These are phyloP conservation scores for Citrullus colocynthis DNA, from an alignment of 306 rosid genomes.

Conservation along the genomic window DNA sequence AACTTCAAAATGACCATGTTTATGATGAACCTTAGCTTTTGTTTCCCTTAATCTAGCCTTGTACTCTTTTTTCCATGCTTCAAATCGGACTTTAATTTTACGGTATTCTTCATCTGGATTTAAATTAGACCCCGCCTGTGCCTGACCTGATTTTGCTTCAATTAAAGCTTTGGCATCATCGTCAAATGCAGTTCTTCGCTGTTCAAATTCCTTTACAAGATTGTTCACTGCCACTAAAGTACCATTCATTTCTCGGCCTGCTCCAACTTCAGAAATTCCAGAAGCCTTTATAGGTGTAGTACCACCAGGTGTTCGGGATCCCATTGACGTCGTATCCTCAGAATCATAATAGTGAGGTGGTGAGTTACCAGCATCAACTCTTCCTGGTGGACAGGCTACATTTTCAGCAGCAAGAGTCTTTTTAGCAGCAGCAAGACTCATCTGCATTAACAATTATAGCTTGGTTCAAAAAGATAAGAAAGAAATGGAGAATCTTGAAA, in stretches of 20 bases:
- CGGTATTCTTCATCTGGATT: conserved; percentile 48
- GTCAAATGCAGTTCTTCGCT: conserved; percentile 46
- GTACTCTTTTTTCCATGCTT: conserved; percentile 86
- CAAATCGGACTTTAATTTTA: conserved; percentile 50
- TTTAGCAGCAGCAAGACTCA: conserved; percentile 76
- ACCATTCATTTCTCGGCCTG: conserved; percentile 40
- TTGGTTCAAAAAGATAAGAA: not conserved
- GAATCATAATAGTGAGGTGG: conserved; percentile 47
- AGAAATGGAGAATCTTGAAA: not conserved
- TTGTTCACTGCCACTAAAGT: conserved; percentile 33
- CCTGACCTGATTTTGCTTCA: conserved; percentile 37
- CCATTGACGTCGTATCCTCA: conserved; percentile 56
- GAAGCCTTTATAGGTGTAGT: conserved; percentile 60
- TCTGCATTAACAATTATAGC: conserved; percentile 34
- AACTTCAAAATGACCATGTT: conserved; percentile 33
- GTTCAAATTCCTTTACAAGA: conserved; percentile 74
- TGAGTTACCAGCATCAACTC: conserved; percentile 21
- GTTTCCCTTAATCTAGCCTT: conserved; percentile 50
- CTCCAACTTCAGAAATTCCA: conserved; percentile 25
- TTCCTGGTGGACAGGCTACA: conserved; percentile 29
- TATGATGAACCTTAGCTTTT: conserved; percentile 39
- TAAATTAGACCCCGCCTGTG: not conserved
- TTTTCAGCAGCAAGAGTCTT: conserved; percentile 59
- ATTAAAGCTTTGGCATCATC: conserved; percentile 49
- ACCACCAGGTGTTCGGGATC: conserved; percentile 59